phyloP scores from a whole-genome alignment of 2,329 filamentous ascomycete genomes.

The Anisogramma anomala region DNA sequence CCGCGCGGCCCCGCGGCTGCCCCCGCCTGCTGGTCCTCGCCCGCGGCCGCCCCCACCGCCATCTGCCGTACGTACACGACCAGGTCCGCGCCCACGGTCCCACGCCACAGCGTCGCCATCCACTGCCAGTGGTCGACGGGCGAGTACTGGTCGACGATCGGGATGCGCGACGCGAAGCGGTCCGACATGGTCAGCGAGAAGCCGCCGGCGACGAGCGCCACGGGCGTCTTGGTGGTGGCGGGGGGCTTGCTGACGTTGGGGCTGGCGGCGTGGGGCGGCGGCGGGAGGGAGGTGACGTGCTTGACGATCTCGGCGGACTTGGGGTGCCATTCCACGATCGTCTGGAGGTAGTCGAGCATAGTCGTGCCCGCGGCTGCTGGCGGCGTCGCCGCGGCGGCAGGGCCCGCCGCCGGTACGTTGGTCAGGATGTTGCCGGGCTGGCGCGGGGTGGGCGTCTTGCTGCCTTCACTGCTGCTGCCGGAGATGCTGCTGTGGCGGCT shows the following conservation, averaged over 20 bases:
- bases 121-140: constrained; percentile 94
- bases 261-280: constrained; percentile 37
- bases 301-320: constrained; percentile 59
- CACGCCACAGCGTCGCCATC: constrained; percentile 90
- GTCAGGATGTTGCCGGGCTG: background rate
- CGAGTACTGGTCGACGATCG: constrained; percentile 65
- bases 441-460: background rate
- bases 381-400: constrained; percentile 1
- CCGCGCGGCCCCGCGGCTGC: too few species aligned
- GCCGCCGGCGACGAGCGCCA: constrained; percentile 64
- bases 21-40: constrained; percentile 24
- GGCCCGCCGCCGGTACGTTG: background rate
- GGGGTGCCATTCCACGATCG: constrained; percentile 63
- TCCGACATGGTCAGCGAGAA: constrained; percentile 75
- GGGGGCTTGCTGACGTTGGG: constrained; percentile 3
- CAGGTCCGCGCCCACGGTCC: constrained; percentile 70
- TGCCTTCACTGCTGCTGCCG: background rate
- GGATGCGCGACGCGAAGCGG: constrained; percentile 58
- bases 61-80: constrained; percentile 51
- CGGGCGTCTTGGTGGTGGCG: constrained; percentile 36
- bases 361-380: background rate
- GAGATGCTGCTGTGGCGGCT: constrained; percentile 5
- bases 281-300: constrained; percentile 31
- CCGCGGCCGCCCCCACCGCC: constrained; percentile 25
- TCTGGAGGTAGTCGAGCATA: constrained; percentile 46